Base-by-base conservation (phyloP, 2,329 filamentous ascomycete genomes). In the Claviceps arundinis region DNA sequence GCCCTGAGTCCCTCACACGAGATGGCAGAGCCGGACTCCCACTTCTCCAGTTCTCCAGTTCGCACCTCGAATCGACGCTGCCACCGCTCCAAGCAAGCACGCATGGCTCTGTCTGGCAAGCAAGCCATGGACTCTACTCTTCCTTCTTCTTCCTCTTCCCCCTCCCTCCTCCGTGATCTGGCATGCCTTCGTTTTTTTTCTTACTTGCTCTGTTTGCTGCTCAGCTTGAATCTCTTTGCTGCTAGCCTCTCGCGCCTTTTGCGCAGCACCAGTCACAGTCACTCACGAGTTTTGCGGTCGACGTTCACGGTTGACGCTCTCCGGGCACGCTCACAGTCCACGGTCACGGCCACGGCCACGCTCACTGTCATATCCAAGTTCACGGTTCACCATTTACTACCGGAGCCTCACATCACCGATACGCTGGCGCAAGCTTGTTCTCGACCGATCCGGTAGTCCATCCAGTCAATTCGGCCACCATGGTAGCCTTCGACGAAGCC, bases 401-500 rank as follows among this genome's bases (percentile, higher is more conserved):
- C 30, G 30, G 30, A 34, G 30, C 30, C 30, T 11, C 30, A 34
- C 4, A 34, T 30, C 24, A 8, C 43, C 8, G 24, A 30, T 7
- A 11, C 22, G 8, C 43, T 6, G 26, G 24, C n/a, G 16, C 13
- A 45, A 45, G 24, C 44, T 30, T 34, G 24, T 24, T 19, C 43
- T 22, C 41, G 44, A 19, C 26, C n/a, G n/a, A 44, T n/a, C 41
- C 19, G 17, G 41, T 22, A 14, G 43, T 22, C 44, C 13, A 6
- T 37, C 16, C 24, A 19, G 11, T 26, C 17, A 9, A 19, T 43
- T 5, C 30, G 17, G 7, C 37, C 37, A 51, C 54, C 55, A 62
- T 64, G 61, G 53, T 58, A 19, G 54, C 56, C 34, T 46, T 61
- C 37, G 56, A 56, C 47, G 58, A 59, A 38, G 50, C 58, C 24